Evolutionary conservation across 192 early-diverging fungal species (phyloP), one percentile per base, ranked within the genome.

Genomic region (Gonapodya prolifera): DNA sequence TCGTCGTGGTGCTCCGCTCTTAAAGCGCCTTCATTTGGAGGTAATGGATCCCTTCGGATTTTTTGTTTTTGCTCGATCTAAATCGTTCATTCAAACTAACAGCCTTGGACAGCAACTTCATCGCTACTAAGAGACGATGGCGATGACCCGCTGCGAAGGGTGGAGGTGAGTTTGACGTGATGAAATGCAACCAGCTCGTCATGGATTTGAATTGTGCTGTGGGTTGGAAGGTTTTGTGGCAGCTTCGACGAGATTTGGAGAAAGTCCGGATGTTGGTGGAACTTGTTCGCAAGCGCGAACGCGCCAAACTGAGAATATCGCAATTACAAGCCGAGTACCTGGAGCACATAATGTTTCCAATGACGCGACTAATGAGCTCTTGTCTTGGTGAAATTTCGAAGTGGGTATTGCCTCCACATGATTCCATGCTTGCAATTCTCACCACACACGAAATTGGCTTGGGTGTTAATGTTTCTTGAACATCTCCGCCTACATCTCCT

Each of bases 11-110:
- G 95, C 96, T 0, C 95, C 98, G 0, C 85, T 99, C 1, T 83
- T 99, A 35, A 98, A 98, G 81, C 88, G 98, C 70, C 85, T 99
- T 33, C 95, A 98, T 80, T 83, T 99, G 80, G 97, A 98, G 84
- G 91, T 92, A 82, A 32, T 76, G n/a, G 17, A 16, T 33, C 75
- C 35, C 71, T 30, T 0, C 71, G 30, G 16, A 1, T 33, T 32
- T 79, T 79, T 33, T 28, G 8, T 76, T 74, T 23, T 16, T 23
- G 8, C 23, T 61, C 35, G 1, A 33, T 77, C 23, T 80, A 31
- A 69, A 69, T 0, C 8, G 34, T 2, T 70, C 73, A 18, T 2
- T 36, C 36, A 13, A 29, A 8, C 2, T 76, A 35, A n/a, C 78
- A 91, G 88, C 95, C 95, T 16, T 97, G 95, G 96, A 97, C 94